Base-by-base conservation (phyloP, 306 rosid genomes). In the Quercus ilex region DNA sequence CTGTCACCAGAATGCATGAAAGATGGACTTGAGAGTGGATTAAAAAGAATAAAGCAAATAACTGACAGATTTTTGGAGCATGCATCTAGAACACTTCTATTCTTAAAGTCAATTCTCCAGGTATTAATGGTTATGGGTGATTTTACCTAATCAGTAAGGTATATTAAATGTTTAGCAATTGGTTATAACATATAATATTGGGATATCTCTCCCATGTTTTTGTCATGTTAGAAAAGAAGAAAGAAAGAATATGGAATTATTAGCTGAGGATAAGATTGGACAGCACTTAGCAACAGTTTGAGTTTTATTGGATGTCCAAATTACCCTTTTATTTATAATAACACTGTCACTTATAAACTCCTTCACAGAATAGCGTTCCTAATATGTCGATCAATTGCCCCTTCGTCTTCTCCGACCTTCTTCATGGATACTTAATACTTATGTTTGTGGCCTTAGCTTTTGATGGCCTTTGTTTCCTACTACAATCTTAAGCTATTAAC, bases 51-150 rank as follows among this genome's bases (percentile, higher is more conserved):
- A 86, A 87, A 74, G 85, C 90, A 91, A 78, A 86, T 94, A 75
- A 88, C 73, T 80, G 93, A 90, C 70, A 80, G 77, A 83, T 92
- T 94, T 77, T 80, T 84, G 84, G 91, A 88, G 85, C 92, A 91
- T 55, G 92, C 94, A 73, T 92, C 97, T 83, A 88, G 95, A 87
- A 76, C 93, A 60, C 97, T 94, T 77, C 62, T 94, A 62, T 90
- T 91, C 86, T 60, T 94, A 80, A 94, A 94, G 93, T 91, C 99
- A 64, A 92, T 94, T 78, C 31, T 90, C 87, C 95, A 94, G 99
- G 99, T 94, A 86, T 69, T 69, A 77, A 79, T 17, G 41, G 43
- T 49, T 55, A 30, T 58, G 56, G 31, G 26, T 53, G 56, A 18
- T 74, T 38, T 73, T 2, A 13, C 35, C 13, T 18, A 67, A 10